A percentile compares a stretch with the other conserved stretches of the same genome.
These are phyloP conservation scores for Trifolium subterraneum DNA, from an alignment of 306 rosid species.

Conservation along the genomic window DNA sequence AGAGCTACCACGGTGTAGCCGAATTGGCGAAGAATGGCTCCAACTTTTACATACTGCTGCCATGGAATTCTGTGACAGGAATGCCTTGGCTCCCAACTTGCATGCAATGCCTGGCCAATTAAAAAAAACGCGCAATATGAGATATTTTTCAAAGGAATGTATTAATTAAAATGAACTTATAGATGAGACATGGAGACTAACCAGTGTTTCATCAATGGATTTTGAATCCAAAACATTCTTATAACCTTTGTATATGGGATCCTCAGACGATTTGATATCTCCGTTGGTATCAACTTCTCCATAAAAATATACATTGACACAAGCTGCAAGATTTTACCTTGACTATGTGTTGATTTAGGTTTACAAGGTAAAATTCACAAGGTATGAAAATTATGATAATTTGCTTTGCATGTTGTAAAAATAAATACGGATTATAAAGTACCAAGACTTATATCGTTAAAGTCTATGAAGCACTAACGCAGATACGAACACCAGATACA, in stretches of 20 bases:
- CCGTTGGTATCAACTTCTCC: constrained; percentile 50
- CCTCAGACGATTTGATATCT: constrained; percentile 50
- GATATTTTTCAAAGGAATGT: constrained; percentile 10
- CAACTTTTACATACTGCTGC: constrained; percentile 91
- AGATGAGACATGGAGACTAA: constrained; percentile 35
- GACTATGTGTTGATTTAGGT: constrained; percentile 25
- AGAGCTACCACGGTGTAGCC: constrained; percentile 93
- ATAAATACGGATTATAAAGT: background rate
- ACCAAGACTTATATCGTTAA: background rate
- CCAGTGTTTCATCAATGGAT: constrained; percentile 85
- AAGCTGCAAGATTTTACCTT: constrained; percentile 62
- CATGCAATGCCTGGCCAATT: constrained; percentile 73
- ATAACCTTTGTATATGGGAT: constrained; percentile 76
- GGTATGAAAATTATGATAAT: constrained; percentile 25
- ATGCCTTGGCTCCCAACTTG: constrained; percentile 99
- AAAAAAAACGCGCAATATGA: constrained; percentile 8
- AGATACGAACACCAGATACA: background rate
- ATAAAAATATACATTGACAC: constrained; percentile 80
- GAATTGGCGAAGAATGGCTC: constrained; percentile 88
- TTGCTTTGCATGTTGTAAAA: constrained; percentile 5
- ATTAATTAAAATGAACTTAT: constrained; percentile 22
- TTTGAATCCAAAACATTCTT: constrained; percentile 94
- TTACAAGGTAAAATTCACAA: constrained; percentile 31
- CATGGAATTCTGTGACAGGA: constrained; percentile 82
- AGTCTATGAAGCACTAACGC: background rate